Evolutionary conservation across 805 yeast species (phyloP), one percentile per base, ranked within the genome.

Genomic region (Saturnispora saitoi): DNA sequence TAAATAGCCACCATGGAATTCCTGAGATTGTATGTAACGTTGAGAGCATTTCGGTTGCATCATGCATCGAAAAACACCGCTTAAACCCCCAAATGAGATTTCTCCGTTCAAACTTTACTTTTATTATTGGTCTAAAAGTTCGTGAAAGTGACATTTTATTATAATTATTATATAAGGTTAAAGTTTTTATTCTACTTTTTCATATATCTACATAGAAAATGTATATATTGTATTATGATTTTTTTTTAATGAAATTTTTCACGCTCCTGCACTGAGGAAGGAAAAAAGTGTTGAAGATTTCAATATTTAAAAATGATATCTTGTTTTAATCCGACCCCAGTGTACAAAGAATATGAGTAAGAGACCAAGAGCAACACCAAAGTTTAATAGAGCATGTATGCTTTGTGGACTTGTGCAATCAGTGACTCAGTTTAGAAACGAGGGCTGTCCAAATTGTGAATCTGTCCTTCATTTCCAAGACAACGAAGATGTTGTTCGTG

Each of bases 391-490:
- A 72, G 98, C 98, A 7, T 91, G 99, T 61, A 86, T 91, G 96
- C 77, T 93, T 50, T 91, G 99, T 68, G 98, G 97, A 4, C 76
- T 91, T 48, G 86, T 91, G 48, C 95, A 87, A 60, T 80, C 95
- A 4, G 77, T 84, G 56, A 76, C 72, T 49, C 76, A 75, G 59
- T 93, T 93, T 64, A 78, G 85, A 44, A 81, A 81, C 50, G 79
- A 79, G 17, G 98, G 98, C 6, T 91, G 99, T 67, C 98, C 99
- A 12, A 91, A 91, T 72, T 91, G 99, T 69, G 98, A 88, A 60
- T 81, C 90, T 47, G 79, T 91, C 28, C 74, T 91, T 59, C 89
- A 85, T 56, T 80, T 76, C 59, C 62, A 61, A 20, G 82, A 82
- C 51, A 96, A 93, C 59, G 95, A 89, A 46, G 80, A 84, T 17